Evolutionary conservation across 331 rosid genomes (phyloP).

Genomic region (Acacia pycnantha): DNA sequence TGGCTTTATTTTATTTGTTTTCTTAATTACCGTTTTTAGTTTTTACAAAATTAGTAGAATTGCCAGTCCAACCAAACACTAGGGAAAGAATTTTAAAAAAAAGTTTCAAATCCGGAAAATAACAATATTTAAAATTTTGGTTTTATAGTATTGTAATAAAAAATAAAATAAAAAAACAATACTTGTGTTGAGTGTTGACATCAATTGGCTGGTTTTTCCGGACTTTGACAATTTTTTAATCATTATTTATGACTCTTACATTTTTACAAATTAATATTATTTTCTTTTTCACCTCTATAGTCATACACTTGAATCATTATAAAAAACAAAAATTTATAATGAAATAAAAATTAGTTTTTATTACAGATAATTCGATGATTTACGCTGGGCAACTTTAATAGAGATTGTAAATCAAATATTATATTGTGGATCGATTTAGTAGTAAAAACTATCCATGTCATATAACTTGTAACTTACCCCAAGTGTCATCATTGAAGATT

Average conservation of each 20-base stretch:
- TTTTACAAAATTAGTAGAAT: not conserved
- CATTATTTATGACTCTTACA: not conserved
- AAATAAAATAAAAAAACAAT: too few species aligned
- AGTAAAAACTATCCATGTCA: not conserved
- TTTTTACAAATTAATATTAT: not conserved
- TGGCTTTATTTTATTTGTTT: not conserved
- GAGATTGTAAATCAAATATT: not conserved
- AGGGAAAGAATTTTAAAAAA: not conserved
- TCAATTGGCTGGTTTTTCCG: not conserved
- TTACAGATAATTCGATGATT: not conserved
- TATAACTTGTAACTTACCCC: not conserved
- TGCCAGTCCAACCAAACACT: not conserved
- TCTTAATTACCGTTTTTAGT: not conserved
- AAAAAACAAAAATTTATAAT: not conserved
- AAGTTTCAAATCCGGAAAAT: not conserved
- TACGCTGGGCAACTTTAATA: not conserved
- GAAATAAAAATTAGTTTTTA: not conserved
- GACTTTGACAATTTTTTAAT: not conserved
- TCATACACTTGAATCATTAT: not conserved
- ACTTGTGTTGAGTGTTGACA: too few species aligned
- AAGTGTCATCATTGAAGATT: not conserved
- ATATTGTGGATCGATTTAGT: not conserved
- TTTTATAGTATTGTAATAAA: too few species aligned
- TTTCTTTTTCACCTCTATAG: not conserved
- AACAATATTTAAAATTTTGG: not conserved